Percentiles rank a stretch among this genome's conserved stretches.
Conservation (phyloP, 78 protist species). For the Cavenderia fasciculata region DNA sequence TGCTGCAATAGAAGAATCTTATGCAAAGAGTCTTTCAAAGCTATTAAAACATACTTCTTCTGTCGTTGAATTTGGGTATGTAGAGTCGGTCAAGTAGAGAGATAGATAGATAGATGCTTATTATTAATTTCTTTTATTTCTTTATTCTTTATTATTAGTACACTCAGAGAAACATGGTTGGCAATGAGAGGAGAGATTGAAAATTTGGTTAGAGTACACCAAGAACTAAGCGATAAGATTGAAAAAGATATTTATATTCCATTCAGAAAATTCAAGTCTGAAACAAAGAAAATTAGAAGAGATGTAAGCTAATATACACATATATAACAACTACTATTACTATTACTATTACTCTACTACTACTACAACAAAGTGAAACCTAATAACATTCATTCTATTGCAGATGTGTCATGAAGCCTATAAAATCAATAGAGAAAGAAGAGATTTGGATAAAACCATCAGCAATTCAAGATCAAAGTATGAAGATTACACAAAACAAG, state of each 20-base stretch:
- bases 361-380: background rate
- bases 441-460: slow-evolving; percentile 33
- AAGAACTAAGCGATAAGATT: slow-evolving; percentile 11
- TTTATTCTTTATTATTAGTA: background rate
- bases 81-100: background rate
- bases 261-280: slow-evolving; percentile 37
- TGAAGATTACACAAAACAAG: slow-evolving; percentile 69
- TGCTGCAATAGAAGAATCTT: slow-evolving; percentile 58
- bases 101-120: background rate
- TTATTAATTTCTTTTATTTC: background rate
- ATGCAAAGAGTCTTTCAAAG: slow-evolving; percentile 31
- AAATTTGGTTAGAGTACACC: slow-evolving; percentile 20
- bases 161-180: slow-evolving; percentile 68
- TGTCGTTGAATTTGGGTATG: slow-evolving; percentile 49
- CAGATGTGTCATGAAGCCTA: slow-evolving; percentile 33
- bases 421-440: slow-evolving; percentile 44
- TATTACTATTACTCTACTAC: background rate
- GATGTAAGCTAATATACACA: background rate
- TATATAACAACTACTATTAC: background rate
- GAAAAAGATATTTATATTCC: slow-evolving; percentile 35
- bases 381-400: background rate
- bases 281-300: slow-evolving; percentile 43
- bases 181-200: slow-evolving; percentile 65
- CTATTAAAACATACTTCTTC: slow-evolving; percentile 30
- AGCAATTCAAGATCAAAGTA: slow-evolving; percentile 13